These are phyloP conservation scores for Beta corolliflora DNA, from an alignment of 179 eudicot genomes.

Conservation along the genomic window DNA sequence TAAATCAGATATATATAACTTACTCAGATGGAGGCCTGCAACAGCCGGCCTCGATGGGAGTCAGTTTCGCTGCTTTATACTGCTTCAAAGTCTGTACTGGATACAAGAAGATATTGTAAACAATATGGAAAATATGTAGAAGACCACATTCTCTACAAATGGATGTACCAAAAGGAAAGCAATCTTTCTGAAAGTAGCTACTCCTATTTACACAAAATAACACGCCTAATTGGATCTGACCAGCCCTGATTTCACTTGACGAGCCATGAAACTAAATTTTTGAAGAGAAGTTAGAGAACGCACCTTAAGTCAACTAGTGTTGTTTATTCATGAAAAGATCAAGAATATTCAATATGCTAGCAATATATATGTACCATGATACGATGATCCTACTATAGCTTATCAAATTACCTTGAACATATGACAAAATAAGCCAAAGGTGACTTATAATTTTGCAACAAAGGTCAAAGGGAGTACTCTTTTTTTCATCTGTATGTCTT, in stretches of 20 bases:
- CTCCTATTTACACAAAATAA: background rate
- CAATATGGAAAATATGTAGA: background rate
- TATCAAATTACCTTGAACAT: no score
- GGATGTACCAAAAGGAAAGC: background rate
- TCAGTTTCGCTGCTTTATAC: slow-evolving; percentile 68
- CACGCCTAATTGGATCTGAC: background rate
- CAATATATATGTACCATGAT: no score
- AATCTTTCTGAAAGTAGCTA: background rate
- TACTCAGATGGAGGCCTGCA: slow-evolving; percentile 95
- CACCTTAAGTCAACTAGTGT: no score
- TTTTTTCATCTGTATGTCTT: background rate
- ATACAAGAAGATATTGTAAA: slow-evolving; percentile 11
- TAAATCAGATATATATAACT: slow-evolving; percentile 19
- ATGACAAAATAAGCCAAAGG: no score
- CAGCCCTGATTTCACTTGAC: background rate
- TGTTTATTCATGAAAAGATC: no score
- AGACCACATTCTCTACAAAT: background rate
- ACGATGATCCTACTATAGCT: no score
- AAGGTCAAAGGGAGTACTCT: no score
- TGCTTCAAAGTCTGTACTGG: slow-evolving; percentile 65
- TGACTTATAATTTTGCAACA: no score
- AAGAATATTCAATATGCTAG: no score
- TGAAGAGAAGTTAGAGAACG: no score
- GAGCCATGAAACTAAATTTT: no score
- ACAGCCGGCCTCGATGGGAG: slow-evolving; percentile 88